Evolutionary conservation across 306 rosid species (phyloP), one percentile per base, ranked within the genome.

Genomic region (Sicyos baderoa): DNA sequence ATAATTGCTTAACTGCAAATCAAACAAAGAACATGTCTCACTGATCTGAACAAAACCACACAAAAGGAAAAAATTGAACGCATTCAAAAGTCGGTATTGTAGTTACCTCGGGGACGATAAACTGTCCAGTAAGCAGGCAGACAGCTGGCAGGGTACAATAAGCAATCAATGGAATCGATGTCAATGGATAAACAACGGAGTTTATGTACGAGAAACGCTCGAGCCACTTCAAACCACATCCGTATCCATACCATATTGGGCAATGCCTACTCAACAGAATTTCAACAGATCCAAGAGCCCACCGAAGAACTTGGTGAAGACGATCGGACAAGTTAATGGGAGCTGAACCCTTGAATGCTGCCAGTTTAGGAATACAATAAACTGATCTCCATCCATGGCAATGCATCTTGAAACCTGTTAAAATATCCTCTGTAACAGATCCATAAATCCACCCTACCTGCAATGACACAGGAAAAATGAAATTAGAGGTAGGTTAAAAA

Each of bases 381-480:
- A 91, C 96, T 3, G 97, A 91, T 79, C 96, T 78, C 97, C 97
- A 91, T 63, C 97, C 97, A 63, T 88, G 97, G 73, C 97, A 88
- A 23, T 91, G 97, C 97, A 91, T 91, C 78, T 91, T 91, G 87
- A 91, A 88, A 23, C 97, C 96, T 1, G 97, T 91, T 70, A 91
- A 75, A 53, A 91, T 91, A 79, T 91, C 97, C 70, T 91, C 97
- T 64, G 97, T 91, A 59, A 91, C 97, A 5, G 97, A 91, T 44
- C 97, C 97, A 66, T 91, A 91, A n/a, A 91, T 91, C 97, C 97
- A 91, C 29, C 97, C 97, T 48, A 91, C 93, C 96, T 91, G 81
- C 70, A 85, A 32, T 22, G 48, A 40, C 4, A 73, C 5, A 45
- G 54, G 37, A 17, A n/a, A 11, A 7, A 60, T 16, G 15, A 16